Percentiles rank a stretch among this genome's conserved stretches.
Evolutionary conservation across 106 monocot genomes (phyloP).

Genomic region (Dioscorea alata): DNA sequence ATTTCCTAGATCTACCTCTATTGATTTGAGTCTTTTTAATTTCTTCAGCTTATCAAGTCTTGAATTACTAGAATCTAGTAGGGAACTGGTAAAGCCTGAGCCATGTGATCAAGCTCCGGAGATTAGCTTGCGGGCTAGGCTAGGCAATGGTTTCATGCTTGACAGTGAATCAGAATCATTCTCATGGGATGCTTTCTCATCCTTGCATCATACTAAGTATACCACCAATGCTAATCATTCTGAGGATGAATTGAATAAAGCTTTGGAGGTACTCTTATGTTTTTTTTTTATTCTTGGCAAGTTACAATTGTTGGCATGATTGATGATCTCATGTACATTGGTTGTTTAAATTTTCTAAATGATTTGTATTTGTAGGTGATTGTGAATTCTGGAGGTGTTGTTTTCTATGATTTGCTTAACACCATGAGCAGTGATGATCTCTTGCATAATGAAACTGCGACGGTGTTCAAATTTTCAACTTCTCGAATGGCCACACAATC

Average conservation of each 20-base stretch:
- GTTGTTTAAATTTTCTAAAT: too few relatives aligned
- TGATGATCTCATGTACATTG: too few relatives aligned
- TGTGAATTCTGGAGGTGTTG: too few relatives aligned
- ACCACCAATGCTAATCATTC: constrained; percentile 64
- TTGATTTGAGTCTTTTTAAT: background rate
- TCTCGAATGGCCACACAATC: constrained; percentile 91
- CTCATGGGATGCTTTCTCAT: constrained; percentile 64
- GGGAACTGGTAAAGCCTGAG: constrained; percentile 9
- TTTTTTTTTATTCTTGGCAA: constrained; percentile 3
- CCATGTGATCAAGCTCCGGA: constrained; percentile 41
- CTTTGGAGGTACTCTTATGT: constrained; percentile 73
- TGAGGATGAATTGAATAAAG: constrained; percentile 84
- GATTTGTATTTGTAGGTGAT: too few relatives aligned
- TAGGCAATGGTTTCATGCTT: constrained; percentile 50
- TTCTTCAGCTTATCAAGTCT: constrained; percentile 20
- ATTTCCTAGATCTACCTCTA: background rate
- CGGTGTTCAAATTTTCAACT: constrained; percentile 82
- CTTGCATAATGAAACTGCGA: constrained; percentile 47
- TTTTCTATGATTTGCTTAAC: constrained; percentile 84
- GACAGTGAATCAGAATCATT: constrained; percentile 72
- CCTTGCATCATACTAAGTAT: constrained; percentile 84
- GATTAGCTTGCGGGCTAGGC: constrained; percentile 78
- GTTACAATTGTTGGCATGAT: too few relatives aligned
- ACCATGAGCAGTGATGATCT: constrained; percentile 8
- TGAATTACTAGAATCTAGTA: constrained; percentile 11